Base-by-base conservation (phyloP, 2,329 filamentous ascomycete species). In the Massarina eburnea region DNA sequence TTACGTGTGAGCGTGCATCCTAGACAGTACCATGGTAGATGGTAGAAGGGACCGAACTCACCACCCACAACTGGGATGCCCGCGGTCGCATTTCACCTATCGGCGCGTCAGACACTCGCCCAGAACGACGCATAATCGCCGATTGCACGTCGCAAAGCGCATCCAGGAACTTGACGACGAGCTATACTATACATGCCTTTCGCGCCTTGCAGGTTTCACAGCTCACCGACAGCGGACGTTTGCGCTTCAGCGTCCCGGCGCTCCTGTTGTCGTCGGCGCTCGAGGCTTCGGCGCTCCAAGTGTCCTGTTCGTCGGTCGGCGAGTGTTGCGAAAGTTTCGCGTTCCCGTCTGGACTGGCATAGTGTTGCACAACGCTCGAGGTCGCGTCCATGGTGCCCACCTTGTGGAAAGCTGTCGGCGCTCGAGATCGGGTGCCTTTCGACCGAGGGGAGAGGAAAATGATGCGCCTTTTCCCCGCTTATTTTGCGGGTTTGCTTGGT, bases 131-230 rank as follows among this genome's bases (percentile, higher is more conserved):
- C n/a, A n/a, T n/a, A n/a, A n/a, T n/a, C 17, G 29, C 15, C 36
- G 17, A n/a, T 19, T 19, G 39, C 30, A 32, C 30, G 32, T 24
- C 22, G 30, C 17, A 5, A 19, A 26, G 17, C 17, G 42, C 24
- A 2, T 12, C 32, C 19, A 20, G 12, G 4, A 20, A 21, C 18
- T 3, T n/a, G n/a, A 30, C 9, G 20, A 12, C 12, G 8, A 4
- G 17, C 26, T 33, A 2, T 32, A 19, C 18, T 19, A 18, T n/a
- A 35, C 43, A 35, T 29, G 43, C 47, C 77, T 91, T 92, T 73
- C 88, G 77, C 68, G 88, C 84, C 71, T 91, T 91, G 75, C 88
- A 90, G 41, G 88, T 78, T 71, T 91, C 88, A 64, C 88, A 81
- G 59, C 76, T 79, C 26, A 81, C 79, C 39, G 71, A 74, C 63